These are phyloP conservation scores for Herpetomonas tarakana DNA, from an alignment of 208 protist species.

Conservation along the genomic window DNA sequence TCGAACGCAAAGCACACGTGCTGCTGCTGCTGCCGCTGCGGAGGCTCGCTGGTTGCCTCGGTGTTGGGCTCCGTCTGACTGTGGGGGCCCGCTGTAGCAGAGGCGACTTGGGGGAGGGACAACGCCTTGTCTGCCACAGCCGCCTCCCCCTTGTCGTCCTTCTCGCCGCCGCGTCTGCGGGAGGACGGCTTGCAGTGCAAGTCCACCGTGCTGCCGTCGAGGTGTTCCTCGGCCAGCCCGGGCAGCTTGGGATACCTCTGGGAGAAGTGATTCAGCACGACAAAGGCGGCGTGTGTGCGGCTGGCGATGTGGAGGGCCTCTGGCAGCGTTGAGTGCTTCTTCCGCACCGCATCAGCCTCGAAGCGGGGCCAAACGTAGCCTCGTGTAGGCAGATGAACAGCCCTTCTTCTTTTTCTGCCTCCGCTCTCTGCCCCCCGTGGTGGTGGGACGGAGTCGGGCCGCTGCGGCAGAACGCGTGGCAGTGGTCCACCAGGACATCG, in stretches of 20 bases:
- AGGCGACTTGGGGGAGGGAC: too few species aligned
- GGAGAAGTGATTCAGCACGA: slow-evolving; percentile 91
- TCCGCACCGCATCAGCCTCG: slow-evolving; percentile 71
- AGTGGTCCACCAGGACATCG: slow-evolving; percentile 56
- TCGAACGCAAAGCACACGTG: slow-evolving; percentile 88
- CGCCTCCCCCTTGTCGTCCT: background rate
- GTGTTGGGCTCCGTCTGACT: background rate
- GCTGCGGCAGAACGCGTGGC: slow-evolving; percentile 33
- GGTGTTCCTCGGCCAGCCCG: slow-evolving; percentile 42
- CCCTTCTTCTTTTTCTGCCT: slow-evolving; percentile 1
- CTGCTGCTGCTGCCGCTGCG: background rate
- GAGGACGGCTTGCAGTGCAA: slow-evolving; percentile 19
- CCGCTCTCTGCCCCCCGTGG: background rate
- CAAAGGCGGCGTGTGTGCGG: slow-evolving; percentile 29
- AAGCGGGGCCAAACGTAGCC: slow-evolving; percentile 91
- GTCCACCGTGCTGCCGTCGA: slow-evolving; percentile 31
- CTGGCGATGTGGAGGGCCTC: slow-evolving; percentile 76
- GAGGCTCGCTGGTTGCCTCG: background rate
- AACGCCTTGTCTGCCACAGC: background rate
- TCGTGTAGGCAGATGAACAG: slow-evolving; percentile 91
- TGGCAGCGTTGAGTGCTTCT: slow-evolving; percentile 86
- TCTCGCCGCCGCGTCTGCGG: background rate
- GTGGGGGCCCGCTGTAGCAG: background rate
- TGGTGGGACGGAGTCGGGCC: too few species aligned
- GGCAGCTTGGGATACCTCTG: slow-evolving; percentile 91